phyloP scores from a whole-genome alignment of 208 protist species.

The Trypanosoma conorhini region DNA sequence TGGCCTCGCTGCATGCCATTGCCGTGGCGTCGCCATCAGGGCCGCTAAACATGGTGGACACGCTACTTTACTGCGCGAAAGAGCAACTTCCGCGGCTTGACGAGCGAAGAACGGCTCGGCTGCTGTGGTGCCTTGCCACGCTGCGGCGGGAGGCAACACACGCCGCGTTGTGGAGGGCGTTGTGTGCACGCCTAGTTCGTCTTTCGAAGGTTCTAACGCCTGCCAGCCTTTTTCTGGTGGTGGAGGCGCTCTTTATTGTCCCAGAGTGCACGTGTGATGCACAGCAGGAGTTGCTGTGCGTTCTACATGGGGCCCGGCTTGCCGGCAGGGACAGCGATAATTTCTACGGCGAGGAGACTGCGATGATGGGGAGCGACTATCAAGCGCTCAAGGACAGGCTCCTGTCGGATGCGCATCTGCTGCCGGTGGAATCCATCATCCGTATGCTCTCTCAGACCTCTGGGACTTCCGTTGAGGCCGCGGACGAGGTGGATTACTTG shows the following conservation, averaged over 20 bases:
- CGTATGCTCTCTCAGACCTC: constrained; percentile 5
- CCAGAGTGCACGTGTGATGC: constrained; percentile 29
- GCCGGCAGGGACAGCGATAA: not conserved
- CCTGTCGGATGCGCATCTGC: constrained; percentile 21
- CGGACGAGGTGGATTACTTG: constrained; percentile 14
- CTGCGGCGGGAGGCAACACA: constrained; percentile 29
- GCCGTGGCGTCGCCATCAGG: constrained; percentile 31
- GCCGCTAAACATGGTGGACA: constrained; percentile 32
- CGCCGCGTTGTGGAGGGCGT: constrained; percentile 43
- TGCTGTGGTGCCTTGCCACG: constrained; percentile 70
- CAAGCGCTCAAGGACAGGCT: constrained; percentile 12
- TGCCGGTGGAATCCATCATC: constrained; percentile 21
- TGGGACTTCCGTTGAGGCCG: not conserved
- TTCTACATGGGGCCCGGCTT: constrained; percentile 10
- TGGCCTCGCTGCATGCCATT: constrained; percentile 54
- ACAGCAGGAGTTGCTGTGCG: constrained; percentile 37
- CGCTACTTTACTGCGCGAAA: constrained; percentile 42
- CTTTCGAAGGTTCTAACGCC: constrained; percentile 40
- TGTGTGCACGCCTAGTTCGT: constrained; percentile 48
- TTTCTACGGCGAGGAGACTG: constrained; percentile 4
- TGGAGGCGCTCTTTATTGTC: constrained; percentile 53
- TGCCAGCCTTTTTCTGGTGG: constrained; percentile 41
- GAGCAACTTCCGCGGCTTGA: constrained; percentile 48
- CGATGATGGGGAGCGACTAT: constrained; percentile 10
- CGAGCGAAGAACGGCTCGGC: constrained; percentile 39